Evolutionary conservation across 1,284 basidiomycete species (phyloP).

Genomic region (Cryptococcus neoformans): DNA sequence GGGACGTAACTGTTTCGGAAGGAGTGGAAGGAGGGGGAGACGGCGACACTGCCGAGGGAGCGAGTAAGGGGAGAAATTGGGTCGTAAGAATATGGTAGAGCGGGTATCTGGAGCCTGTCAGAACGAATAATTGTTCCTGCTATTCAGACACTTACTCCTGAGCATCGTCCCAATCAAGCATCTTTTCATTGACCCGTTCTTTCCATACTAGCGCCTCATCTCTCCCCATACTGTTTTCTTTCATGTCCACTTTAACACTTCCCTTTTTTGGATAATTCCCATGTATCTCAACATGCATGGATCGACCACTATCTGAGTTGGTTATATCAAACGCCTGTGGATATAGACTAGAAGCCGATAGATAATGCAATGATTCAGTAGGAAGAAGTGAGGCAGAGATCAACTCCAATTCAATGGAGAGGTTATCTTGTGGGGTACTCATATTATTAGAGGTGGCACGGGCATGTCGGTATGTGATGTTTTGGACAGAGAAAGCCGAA

Average conservation of each 20-base stretch:
- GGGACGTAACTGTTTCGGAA: background rate
- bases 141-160: conserved; percentile 50
- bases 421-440: conserved; percentile 2
- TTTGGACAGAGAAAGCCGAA: no score
- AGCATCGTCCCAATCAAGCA: conserved; percentile 52
- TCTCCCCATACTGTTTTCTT: conserved; percentile 53
- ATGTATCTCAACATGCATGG: conserved; percentile 52
- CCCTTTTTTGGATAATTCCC: conserved; percentile 23
- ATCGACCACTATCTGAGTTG: conserved; percentile 51
- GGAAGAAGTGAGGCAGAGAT: conserved; percentile 60
- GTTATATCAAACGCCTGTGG: conserved; percentile 32
- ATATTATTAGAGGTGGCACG: no score
- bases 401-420: conserved; percentile 40
- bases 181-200: conserved; percentile 52
- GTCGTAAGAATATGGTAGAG: conserved; percentile 60
- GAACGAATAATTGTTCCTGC: conserved; percentile 40
- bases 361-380: conserved; percentile 53
- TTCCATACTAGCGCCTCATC: conserved; percentile 53
- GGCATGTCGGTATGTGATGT: no score
- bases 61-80: conserved; percentile 59
- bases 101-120: conserved; percentile 54
- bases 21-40: background rate
- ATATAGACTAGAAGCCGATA: conserved; percentile 20
- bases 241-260: conserved; percentile 24
- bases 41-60: conserved; percentile 11